Base-by-base conservation (phyloP, 116 monocot species). In the Posidonia oceanica region DNA sequence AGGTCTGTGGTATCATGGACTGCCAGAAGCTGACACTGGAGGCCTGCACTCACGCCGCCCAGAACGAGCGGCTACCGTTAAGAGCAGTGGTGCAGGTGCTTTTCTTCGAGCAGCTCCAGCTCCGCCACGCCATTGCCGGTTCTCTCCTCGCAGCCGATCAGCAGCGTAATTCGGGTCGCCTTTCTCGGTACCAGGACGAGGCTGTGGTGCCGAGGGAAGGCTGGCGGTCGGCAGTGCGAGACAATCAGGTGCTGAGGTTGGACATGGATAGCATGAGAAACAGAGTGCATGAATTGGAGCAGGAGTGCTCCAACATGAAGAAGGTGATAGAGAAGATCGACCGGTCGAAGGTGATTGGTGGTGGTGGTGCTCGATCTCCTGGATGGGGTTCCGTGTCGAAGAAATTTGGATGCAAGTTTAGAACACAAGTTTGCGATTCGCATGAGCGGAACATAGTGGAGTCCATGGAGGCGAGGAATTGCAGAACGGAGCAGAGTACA, bases 31-130 rank as follows among this genome's bases (percentile, higher is more conserved):
- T 98, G 21, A 93, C 98, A 14, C 81, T 92, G 16, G 98, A 98
- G 60, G 98, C 92, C 8, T 98, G 98, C 89, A 89, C 93, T 4
- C 97, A 97, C 76, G 97, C 97, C 0, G 92, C 97, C 8, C 91
- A 97, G 77, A 97, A 97, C 82, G 93, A 98, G 66, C 77, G 98
- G 60, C 77, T 98, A 23, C 98, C 98, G 37, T 80, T 98, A 18
- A 66, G 93, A 5, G 77, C 86, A 7, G 78, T 93, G n/a, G 89
- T 98, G 62, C 98, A 98, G 78, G 98, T 98, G 20, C 87, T 98
- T 56, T 98, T 98, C 84, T 98, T 98, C 79, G 98, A 98, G 84
- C 98, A 98, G 77, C 90, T 93, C 4, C 98, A 98, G 76, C 84
- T 98, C 57, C 85, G 98, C 11, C 85, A 77, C 39, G 93, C 93